Evolutionary conservation across 2,329 filamentous ascomycete species (phyloP), one percentile per base, ranked within the genome.

Genomic region (Hypoxylon sp.): DNA sequence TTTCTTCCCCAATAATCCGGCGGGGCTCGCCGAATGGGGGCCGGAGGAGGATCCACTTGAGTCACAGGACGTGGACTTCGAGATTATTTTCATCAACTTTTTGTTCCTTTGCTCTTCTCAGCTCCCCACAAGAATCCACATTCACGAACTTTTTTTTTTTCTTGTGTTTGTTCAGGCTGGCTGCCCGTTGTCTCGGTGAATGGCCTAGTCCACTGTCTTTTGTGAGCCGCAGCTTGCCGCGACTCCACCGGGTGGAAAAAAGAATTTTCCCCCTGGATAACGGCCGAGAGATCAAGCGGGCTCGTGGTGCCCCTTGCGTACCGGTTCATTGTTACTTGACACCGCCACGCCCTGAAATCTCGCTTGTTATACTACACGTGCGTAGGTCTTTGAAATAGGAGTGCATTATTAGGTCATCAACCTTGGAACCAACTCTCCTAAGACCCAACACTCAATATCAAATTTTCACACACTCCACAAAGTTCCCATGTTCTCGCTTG

Each of bases 221-320:
- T 7, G 42, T 62, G 59, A 72, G 72, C 74, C 74, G 74, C 61
- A 44, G 39, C 37, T 74, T 74, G 57, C 74, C 74, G 74, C 61
- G 55, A 70, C 69, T 73, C 71, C 70, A 73, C 72, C 32, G 15
- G 35, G 11, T 51, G 21, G 44, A 52, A 51, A 67, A 61, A 68
- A 72, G 61, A 67, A 55, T 62, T 69, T 65, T 68, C 46, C 42
- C 29, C 29, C 27, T 42, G 24, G 60, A 31, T 48, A 32, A 59
- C 21, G 42, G 31, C 32, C 39, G 29, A 19, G 27, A 24, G 29
- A 58, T 15, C 29, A 46, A 54, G 11, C 35, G n/a, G n/a, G n/a
- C 21, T 21, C 51, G 37, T 53, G 21, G 21, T 32, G 17, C 47
- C 47, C 24, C 24, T 32, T 17, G 51, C 50, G 15, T 32, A 19